phyloP scores from a whole-genome alignment of 306 rosid genomes.

The Geum urbanum region DNA sequence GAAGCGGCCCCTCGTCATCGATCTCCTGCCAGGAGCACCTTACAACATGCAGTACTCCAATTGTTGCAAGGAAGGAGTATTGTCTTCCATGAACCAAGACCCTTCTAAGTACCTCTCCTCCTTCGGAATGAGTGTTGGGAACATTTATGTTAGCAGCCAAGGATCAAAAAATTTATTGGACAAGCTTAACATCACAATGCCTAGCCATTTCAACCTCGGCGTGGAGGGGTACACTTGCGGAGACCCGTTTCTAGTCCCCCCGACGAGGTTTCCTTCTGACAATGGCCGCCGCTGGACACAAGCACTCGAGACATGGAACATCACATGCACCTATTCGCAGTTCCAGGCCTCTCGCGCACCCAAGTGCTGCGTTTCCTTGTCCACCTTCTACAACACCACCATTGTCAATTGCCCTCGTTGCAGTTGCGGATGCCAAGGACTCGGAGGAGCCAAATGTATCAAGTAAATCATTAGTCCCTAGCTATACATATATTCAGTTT shows the following conservation, averaged over 20 bases:
- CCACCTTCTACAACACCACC: constrained; percentile 61
- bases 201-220: constrained; percentile 52
- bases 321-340: constrained; percentile 69
- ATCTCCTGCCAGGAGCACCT: constrained; percentile 58
- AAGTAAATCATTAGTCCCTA: constrained; percentile 27
- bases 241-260: constrained; percentile 40
- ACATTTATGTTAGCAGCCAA: not conserved
- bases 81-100: constrained; percentile 62
- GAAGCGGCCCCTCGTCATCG: constrained; percentile 49
- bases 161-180: not conserved
- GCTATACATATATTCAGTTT: too few relatives aligned
- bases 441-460: constrained; percentile 47
- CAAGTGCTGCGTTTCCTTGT: constrained; percentile 74
- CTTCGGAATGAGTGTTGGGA: constrained; percentile 49
- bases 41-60: constrained; percentile 49
- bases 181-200: constrained; percentile 27
- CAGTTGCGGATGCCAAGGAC: constrained; percentile 71
- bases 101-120: constrained; percentile 30
- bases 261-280: constrained; percentile 37
- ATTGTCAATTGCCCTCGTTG: constrained; percentile 68
- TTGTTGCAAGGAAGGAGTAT: constrained; percentile 65
- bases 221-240: constrained; percentile 67
- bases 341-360: constrained; percentile 54
- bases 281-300: constrained; percentile 53
- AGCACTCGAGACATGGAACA: constrained; percentile 72